Conservation (phyloP, 768 basidiomycete species). For the Candolleomyces eurysporus region DNA sequence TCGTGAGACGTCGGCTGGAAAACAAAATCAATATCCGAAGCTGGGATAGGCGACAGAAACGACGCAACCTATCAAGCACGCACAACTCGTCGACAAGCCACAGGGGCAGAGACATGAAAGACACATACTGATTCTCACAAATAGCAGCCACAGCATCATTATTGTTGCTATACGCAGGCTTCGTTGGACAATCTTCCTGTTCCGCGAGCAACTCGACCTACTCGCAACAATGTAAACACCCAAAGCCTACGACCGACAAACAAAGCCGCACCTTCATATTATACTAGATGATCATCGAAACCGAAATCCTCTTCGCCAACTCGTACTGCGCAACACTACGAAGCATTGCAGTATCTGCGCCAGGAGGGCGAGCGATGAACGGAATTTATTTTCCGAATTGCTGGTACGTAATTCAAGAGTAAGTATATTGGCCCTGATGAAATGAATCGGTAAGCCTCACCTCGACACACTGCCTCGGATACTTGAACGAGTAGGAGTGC, state of each 20-base stretch:
- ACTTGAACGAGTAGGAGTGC: no score
- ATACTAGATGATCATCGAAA: constrained; percentile 54
- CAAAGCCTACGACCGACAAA: not conserved
- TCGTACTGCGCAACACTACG: no score
- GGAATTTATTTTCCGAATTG: no score
- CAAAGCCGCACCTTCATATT: constrained; percentile 67
- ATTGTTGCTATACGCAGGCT: constrained; percentile 75
- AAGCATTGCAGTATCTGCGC: no score
- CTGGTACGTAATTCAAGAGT: no score
- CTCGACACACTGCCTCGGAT: no score
- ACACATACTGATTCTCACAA: constrained; percentile 73
- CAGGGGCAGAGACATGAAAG: not conserved
- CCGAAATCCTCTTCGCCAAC: no score
- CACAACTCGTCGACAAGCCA: constrained; percentile 14
- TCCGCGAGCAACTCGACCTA: constrained; percentile 87
- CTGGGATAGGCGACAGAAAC: not conserved
- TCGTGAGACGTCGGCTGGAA: constrained; percentile 72
- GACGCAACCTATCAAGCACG: constrained; percentile 51
- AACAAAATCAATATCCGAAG: constrained; percentile 11
- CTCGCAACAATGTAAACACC: constrained; percentile 1
- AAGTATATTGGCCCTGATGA: no score
- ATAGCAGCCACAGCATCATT: constrained; percentile 77
- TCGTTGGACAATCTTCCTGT: constrained; percentile 79
- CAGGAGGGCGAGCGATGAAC: no score
- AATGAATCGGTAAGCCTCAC: no score